phyloP scores from a whole-genome alignment of 345 rosid genomes.

The Litchi chinensis region DNA sequence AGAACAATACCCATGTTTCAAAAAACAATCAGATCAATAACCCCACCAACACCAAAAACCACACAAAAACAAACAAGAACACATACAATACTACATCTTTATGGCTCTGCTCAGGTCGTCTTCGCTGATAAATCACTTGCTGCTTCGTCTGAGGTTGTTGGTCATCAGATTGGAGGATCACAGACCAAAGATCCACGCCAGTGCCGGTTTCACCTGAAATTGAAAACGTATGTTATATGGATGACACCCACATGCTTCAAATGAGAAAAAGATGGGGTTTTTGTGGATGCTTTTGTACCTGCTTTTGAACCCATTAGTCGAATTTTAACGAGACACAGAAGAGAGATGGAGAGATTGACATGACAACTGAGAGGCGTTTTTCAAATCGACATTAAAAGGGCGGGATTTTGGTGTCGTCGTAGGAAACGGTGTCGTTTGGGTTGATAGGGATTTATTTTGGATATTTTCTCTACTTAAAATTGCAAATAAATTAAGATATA shows the following conservation, averaged over 20 bases:
- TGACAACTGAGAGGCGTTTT: background rate
- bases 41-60: background rate
- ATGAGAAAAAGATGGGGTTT: background rate
- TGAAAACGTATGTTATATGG: background rate
- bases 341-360: background rate
- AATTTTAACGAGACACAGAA: background rate
- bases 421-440: background rate
- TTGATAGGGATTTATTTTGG: background rate
- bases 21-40: slow-evolving; percentile 2
- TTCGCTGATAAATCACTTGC: slow-evolving; percentile 56
- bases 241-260: background rate
- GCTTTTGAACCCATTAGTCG: slow-evolving; percentile 32
- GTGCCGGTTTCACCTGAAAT: slow-evolving; percentile 11
- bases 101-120: slow-evolving; percentile 40
- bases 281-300: slow-evolving; percentile 25
- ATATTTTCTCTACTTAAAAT: too few relatives aligned
- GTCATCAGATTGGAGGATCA: slow-evolving; percentile 41
- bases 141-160: slow-evolving; percentile 19
- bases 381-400: background rate
- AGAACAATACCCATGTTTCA: background rate
- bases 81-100: slow-evolving; percentile 31
- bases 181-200: slow-evolving; percentile 59
- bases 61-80: background rate
- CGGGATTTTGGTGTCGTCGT: background rate
- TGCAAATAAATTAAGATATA: too few relatives aligned